Base-by-base conservation (phyloP, 2,329 filamentous ascomycete genomes). In the Botryotinia convoluta region DNA sequence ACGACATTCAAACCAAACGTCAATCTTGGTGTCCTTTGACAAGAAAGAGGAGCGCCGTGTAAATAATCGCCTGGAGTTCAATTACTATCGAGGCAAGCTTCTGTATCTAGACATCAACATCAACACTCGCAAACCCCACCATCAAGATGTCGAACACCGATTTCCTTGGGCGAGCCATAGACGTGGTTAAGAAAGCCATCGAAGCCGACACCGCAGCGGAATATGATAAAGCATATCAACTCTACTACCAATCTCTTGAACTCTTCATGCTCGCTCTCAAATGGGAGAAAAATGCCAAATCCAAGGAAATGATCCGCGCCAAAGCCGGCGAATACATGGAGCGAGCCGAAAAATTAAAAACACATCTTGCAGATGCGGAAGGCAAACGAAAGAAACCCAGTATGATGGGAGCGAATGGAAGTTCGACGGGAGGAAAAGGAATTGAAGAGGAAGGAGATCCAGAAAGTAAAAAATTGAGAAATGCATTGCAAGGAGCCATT, bases 301-400 rank as follows among this genome's bases (percentile, higher is more conserved):
- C 94, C 76, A 98, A 98, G 86, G 94, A 97, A 82, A 97, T 97
- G 89, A 98, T 99, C 83, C 92, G 96, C 78, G 90, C 93, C 79
- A 98, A 98, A 86, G 94, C 95, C 32, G 93, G 88, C 79, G 95
- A 98, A 82, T 99, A 99, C 87, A 97, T 99, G 92, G 95, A 98
- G 84, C 93, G 96, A 76, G 96, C 96, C 76, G 96, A 99, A 86
- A 98, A 98, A 86, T 89, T 99, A 77, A 99, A 99, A 84, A 90
- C 91, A 72, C 96, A 98, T 82, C 86, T 99, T 59, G 87, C 91
- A 69, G 91, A 95, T 77, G 87, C 89, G 72, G 92, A 96, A 76
- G 85, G 85, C 61, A 92, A 92, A 79, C 85, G 86, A 77, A 92
- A 91, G 82, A 93, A 92, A 81, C 87, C 91, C 20, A 89, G 90